These are phyloP conservation scores for Xylaria sp. DNA, from an alignment of 2,329 filamentous ascomycete genomes.

Conservation along the genomic window DNA sequence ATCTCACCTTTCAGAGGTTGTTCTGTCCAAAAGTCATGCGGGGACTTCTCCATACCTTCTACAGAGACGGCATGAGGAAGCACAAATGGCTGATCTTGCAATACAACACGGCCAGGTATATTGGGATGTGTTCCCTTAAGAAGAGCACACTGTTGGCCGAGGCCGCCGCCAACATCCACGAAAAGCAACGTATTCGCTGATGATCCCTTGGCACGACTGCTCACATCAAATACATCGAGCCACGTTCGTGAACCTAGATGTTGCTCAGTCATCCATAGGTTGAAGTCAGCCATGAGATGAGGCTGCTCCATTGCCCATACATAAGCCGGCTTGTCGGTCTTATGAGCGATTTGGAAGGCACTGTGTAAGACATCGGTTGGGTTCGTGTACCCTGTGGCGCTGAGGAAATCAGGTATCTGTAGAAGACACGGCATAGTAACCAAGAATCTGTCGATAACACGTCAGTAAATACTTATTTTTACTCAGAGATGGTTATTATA, in stretches of 20 bases:
- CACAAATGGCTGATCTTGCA: no score
- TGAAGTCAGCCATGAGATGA: neutral
- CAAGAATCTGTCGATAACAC: neutral
- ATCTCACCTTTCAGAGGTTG: no score
- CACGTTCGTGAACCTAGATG: neutral
- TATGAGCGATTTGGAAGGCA: neutral
- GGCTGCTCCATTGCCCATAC: neutral
- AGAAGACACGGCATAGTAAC: neutral
- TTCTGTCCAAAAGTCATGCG: no score
- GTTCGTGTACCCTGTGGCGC: neutral
- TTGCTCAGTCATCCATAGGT: constrained; percentile 1
- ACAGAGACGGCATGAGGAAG: no score
- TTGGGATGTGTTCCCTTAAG: no score
- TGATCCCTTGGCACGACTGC: neutral
- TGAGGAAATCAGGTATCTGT: neutral
- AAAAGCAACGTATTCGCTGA: neutral
- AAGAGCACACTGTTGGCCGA: no score
- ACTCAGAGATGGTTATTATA: neutral
- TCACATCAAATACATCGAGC: neutral
- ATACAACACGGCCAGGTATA: no score
- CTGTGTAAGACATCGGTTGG: constrained; percentile 3
- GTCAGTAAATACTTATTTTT: neutral
- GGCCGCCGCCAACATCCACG: no score
- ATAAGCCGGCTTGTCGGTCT: neutral
- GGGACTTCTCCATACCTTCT: no score